Base-by-base conservation (phyloP, 1,284 basidiomycete genomes). In the Cutaneotrichosporon arboriforme region DNA sequence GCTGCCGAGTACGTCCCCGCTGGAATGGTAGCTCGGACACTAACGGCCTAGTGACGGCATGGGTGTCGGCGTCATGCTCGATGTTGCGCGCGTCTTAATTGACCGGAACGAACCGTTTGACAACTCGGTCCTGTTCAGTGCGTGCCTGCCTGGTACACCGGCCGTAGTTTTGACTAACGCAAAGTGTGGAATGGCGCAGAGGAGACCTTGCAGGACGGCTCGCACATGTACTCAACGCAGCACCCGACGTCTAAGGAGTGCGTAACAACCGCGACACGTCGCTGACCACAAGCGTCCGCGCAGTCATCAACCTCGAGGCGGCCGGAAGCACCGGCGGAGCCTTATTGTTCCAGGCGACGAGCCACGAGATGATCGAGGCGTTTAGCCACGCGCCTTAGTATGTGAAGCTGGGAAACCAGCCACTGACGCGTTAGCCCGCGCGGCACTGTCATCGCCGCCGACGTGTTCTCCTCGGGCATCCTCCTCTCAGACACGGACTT, bases 181-280 rank as follows among this genome's bases (percentile, higher is more conserved):
- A 8, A 59, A 91, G 89, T 97, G 57, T 97, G 96, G 79, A 97
- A 97, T 67, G 84, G 96, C 58, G 96, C 88, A 7, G 93, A 98
- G 68, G 70, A 75, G 52, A 75, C 85, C 0, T 74, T 94, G n/a
- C 92, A 96, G 72, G 93, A 97, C 66, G 93, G 88, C 0, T 93
- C 90, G 0, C 93, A 98, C 72, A 78, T 94, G 4, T 96, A 86
- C 72, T 85, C 90, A 8, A 94, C 89, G 0, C 88, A 92, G 65
- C 89, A 93, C 67, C 81, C 83, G 1, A 82, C 81, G 38, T 83
- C 84, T 8, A 68, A 81, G 18, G 87, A 83, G 87, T 87, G 55
- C 61, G 83, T 77, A 34, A 36, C 7, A n/a, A 40, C 13, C 17
- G 0, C 18, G 4, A 1, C 15, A n/a, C 8, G 34, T 17, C 12